Evolutionary conservation across 805 yeast species (phyloP), one percentile per base, ranked within the genome.

Genomic region (Wickerhamiella azymoides): DNA sequence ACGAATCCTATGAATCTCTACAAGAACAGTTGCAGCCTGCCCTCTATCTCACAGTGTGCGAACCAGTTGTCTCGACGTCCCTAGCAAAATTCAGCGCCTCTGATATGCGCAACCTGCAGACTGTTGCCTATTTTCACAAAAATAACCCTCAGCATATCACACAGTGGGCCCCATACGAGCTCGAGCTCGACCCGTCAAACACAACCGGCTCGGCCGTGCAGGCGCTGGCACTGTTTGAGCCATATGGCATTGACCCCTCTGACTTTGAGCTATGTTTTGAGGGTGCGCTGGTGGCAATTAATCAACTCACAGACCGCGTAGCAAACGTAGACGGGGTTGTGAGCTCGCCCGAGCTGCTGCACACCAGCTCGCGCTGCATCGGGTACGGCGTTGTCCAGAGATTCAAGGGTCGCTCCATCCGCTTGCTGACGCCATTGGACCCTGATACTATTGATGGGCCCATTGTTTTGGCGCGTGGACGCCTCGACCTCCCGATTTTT

Each of bases 381-480:
- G 79, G 83, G 0, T 60, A 80, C 28, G 77, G 73, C 1, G 64
- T 84, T 41, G 67, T 84, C 0, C 95, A 85, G 56, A 80, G 89
- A 1, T 61, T 84, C 10, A 71, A 79, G 52, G 47, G 50, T 0
- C 55, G 63, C 9, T 50, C 63, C 13, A 54, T 82, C 38, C 77
- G 80, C 47, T 43, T 84, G 1, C 77, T 81, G 53, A 62, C 80
- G 0, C 85, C 57, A 1, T 16, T 52, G 0, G 53, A 62, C 13
- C 57, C 57, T 4, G 59, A 37, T 1, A 39, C 18, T n/a, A 41
- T 19, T 30, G 49, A 9, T 49, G 39, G 55, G 13, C 40, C 64
- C 51, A 52, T 76, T 45, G 50, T 81, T 0, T 46, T 83, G 1
- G 67, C 74, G 1, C 71, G 80, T 50, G 86, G 84, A 1, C 72